phyloP scores from a whole-genome alignment of 108 stramenopile species.

The Cylindrotheca fusiformis region DNA sequence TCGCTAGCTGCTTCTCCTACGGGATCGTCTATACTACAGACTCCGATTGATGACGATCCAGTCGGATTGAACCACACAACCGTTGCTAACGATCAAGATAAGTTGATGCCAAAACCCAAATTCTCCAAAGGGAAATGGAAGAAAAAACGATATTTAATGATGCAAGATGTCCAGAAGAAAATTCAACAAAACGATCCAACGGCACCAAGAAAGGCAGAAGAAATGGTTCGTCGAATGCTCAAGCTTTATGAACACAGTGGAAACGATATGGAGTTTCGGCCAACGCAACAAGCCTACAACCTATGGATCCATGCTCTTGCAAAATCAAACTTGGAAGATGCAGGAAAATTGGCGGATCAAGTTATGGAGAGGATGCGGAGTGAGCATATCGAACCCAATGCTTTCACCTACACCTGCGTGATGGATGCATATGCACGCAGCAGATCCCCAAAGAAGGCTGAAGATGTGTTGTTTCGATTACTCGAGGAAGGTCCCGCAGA shows the following conservation, averaged over 20 bases:
- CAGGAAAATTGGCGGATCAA: slow-evolving; percentile 22
- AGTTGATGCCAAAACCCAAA: slow-evolving; percentile 6
- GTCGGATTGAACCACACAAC: too few relatives aligned
- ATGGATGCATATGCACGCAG: slow-evolving; percentile 47
- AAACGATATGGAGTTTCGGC: slow-evolving; percentile 23
- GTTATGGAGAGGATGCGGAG: slow-evolving; percentile 25
- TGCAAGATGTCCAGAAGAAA: slow-evolving; percentile 30
- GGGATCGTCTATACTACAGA: too few relatives aligned
- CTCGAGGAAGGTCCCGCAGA: slow-evolving; percentile 9
- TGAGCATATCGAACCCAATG: slow-evolving; percentile 37
- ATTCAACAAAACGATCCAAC: slow-evolving; percentile 16
- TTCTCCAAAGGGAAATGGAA: slow-evolving; percentile 33
- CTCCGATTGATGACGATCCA: too few relatives aligned
- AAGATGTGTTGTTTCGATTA: slow-evolving; percentile 33
- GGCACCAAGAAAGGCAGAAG: slow-evolving; percentile 27
- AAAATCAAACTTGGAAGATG: slow-evolving; percentile 14
- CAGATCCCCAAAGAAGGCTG: slow-evolving; percentile 29
- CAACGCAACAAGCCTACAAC: slow-evolving; percentile 30
- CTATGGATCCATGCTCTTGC: slow-evolving; percentile 45
- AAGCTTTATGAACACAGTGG: slow-evolving; percentile 2
- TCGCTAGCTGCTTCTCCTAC: too few relatives aligned
- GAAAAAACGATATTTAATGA: slow-evolving; percentile 33
- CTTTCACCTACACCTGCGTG: slow-evolving; percentile 40
- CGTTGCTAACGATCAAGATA: too few relatives aligned
- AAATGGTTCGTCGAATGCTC: slow-evolving; percentile 19